Conservation (phyloP, 306 rosid species). For the Dicorynia guianensis region DNA sequence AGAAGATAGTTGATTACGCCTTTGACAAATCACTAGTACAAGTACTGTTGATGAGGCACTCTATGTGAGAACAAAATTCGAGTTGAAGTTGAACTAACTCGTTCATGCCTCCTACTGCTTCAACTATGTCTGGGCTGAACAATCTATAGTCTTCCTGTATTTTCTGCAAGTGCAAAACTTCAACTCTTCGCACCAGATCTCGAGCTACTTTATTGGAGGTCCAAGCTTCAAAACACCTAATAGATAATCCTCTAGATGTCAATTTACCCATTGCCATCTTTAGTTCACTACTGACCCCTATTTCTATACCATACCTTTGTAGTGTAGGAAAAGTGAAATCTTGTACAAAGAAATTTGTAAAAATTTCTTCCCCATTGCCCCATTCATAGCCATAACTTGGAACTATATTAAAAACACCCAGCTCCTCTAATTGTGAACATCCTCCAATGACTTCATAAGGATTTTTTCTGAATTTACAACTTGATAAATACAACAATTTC, state of each 20-base stretch:
- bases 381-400: background rate
- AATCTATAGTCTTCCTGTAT: background rate
- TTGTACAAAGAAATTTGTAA: no score
- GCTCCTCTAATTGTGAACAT: constrained; percentile 10
- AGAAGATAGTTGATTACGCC: no score
- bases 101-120: background rate
- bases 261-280: background rate
- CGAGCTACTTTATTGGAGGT: background rate
- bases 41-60: constrained; percentile 8
- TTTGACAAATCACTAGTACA: no score
- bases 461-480: background rate
- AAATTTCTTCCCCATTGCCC: no score
- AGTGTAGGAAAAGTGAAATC: background rate
- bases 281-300: background rate
- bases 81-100: background rate
- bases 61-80: background rate
- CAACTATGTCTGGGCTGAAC: constrained; percentile 9
- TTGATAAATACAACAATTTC: background rate
- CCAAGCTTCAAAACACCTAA: background rate
- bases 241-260: background rate
- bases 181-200: background rate
- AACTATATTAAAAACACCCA: background rate
- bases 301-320: background rate
- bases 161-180: background rate
- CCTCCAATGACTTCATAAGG: background rate